Base-by-base conservation (phyloP, 176 grass and related monocot genomes). In the Eragrostis curvula region DNA sequence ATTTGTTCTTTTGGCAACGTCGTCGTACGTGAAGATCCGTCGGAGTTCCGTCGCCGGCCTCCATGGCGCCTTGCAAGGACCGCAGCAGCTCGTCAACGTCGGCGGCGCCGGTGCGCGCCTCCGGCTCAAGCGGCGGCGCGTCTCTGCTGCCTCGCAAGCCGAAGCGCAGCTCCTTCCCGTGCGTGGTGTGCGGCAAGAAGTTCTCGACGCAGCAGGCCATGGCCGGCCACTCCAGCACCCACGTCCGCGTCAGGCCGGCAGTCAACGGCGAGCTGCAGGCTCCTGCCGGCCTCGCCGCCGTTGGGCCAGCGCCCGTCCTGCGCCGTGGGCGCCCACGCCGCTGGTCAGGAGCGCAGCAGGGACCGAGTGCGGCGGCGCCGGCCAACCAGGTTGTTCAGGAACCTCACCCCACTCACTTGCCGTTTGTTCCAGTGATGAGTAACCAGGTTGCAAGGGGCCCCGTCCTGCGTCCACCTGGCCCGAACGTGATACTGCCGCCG, bases 181-280 rank as follows among this genome's bases (percentile, higher is more conserved):
- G 81, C 24, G 11, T n/a, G 10, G 21, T 41, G 32, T 83, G 81
- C 30, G 48, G 59, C 70, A 74, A 43, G 70, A 53, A 45, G 45
- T 83, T 83, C 81, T 59, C 46, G 9, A 69, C 62, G 11, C 72
- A 84, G 72, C 72, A 77, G 7, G 82, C 72, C 73, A 77, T 77
- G 73, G 73, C 73, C 52, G 82, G 82, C 28, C 82, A 75, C 63
- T 77, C 50, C 63, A 84, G 82, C 50, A 9, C 50, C 50, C 82
- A 84, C 64, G 24, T 17, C 13, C 73, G 41, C 0, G 74, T 0
- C 5, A 53, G 28, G 43, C 28, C n/a, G n/a, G n/a, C n/a, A n/a
- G n/a, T 5, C 32, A 1, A 7, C 52, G 18, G 2, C 18, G 25
- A 57, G 36, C 50, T 50, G 21, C 32, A 24, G 32, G 30, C 55